Conservation (phyloP, 1,284 basidiomycete species). For the Ustilago lituana region DNA sequence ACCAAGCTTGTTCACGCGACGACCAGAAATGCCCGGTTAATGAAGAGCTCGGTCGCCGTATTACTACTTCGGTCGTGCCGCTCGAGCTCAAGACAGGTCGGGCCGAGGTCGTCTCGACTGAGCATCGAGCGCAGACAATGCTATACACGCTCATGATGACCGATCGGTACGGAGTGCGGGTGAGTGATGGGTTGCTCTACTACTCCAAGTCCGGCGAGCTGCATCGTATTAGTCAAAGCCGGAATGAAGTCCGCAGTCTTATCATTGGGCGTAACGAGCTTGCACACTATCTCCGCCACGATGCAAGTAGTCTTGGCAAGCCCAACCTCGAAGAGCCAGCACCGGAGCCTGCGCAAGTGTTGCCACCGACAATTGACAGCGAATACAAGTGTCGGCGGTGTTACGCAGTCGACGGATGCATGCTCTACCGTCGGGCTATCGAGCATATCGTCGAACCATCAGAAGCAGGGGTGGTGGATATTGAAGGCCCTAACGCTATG, state of each 20-base stretch:
- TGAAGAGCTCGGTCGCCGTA: not conserved
- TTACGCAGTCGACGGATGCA: conserved; percentile 85
- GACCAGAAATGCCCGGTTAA: not conserved
- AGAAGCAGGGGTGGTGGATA: conserved; percentile 6
- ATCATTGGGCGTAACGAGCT: conserved; percentile 85
- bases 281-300: conserved; percentile 75
- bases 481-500: conserved; percentile 3
- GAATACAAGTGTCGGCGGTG: conserved; percentile 81
- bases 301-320: conserved; percentile 41
- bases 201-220: conserved; percentile 92
- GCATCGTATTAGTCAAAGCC: conserved; percentile 77
- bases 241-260: conserved; percentile 85
- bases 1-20: conserved; percentile 21
- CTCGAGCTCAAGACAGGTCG: conserved; percentile 97
- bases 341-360: conserved; percentile 25
- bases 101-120: conserved; percentile 73
- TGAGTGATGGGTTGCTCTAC: conserved; percentile 82
- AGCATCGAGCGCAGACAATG: conserved; percentile 97
- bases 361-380: conserved; percentile 85
- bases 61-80: conserved; percentile 71
- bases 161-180: conserved; percentile 79
- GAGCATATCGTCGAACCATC: conserved; percentile 49
- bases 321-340: conserved; percentile 5
- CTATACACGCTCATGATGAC: conserved; percentile 90
- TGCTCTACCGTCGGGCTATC: conserved; percentile 83